phyloP scores from a whole-genome alignment of 2,329 filamentous ascomycete genomes.

The Aspergillus chevalieri region DNA sequence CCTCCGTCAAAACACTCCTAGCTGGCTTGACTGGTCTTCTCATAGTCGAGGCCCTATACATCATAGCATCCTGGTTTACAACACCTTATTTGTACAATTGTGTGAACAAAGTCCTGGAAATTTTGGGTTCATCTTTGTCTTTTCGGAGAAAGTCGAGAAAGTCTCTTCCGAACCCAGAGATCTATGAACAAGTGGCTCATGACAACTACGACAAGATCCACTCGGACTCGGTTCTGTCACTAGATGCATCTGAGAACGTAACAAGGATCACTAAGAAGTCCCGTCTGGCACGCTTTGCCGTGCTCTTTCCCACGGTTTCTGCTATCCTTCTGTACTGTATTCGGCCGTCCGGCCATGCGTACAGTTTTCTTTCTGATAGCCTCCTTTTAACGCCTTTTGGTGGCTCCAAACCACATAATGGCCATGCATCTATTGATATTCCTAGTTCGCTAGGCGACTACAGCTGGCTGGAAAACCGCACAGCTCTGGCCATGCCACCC shows the following conservation, averaged over 20 bases:
- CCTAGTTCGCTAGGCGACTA: slow-evolving; percentile 7
- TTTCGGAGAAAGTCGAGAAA: too few species aligned
- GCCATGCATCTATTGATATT: slow-evolving; percentile 7
- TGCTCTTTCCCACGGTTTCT: slow-evolving; percentile 16
- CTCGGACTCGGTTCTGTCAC: slow-evolving; percentile 3
- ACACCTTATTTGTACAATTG: slow-evolving; percentile 18
- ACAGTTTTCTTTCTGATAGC: slow-evolving; percentile 11
- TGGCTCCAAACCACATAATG: slow-evolving; percentile 5
- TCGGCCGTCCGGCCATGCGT: slow-evolving; percentile 22
- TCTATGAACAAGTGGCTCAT: too few species aligned
- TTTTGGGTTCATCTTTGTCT: slow-evolving; percentile 14
- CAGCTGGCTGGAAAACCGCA: slow-evolving; percentile 8
- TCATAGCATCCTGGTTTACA: slow-evolving; percentile 19
- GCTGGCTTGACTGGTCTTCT: slow-evolving; percentile 28
- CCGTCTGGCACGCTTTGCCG: slow-evolving; percentile 9
- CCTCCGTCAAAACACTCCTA: slow-evolving; percentile 26
- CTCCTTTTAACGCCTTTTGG: slow-evolving; percentile 12
- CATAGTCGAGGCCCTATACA: slow-evolving; percentile 23
- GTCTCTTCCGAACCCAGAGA: too few species aligned
- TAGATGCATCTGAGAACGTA: slow-evolving; percentile 9
- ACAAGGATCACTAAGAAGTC: slow-evolving; percentile 4
- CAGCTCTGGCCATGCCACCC: slow-evolving; percentile 9
- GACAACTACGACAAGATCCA: too few species aligned
- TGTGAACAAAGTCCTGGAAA: slow-evolving; percentile 20
- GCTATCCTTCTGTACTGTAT: slow-evolving; percentile 19